Conservation (phyloP, 352 stramenopile genomes). For the Globisporangium acanthophoron region DNA sequence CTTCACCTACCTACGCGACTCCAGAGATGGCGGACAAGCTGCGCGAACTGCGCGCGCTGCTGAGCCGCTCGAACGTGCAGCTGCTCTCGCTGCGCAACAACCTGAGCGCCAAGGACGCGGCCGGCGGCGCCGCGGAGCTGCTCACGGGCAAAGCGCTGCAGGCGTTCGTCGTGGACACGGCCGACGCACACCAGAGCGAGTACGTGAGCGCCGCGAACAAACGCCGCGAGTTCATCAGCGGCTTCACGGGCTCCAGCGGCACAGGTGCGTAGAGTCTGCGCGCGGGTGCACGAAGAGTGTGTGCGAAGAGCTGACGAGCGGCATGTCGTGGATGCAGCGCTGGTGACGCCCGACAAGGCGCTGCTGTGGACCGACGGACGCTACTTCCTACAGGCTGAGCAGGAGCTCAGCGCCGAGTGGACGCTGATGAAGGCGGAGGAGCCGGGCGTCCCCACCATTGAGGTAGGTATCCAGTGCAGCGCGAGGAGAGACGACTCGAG, state of each 20-base stretch:
- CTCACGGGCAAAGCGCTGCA: conserved; percentile 52
- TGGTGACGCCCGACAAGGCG: conserved; percentile 82
- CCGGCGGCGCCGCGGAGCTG: conserved; percentile 8
- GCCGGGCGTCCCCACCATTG: conserved; percentile 87
- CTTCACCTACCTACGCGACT: neutral
- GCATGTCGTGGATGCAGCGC: conserved; percentile 18
- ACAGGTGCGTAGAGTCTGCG: conserved; percentile 47
- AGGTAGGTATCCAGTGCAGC: conserved; percentile 40
- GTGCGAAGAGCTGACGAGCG: neutral
- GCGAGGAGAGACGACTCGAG: neutral
- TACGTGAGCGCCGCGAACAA: conserved; percentile 96
- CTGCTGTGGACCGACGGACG: conserved; percentile 98
- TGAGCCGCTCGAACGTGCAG: conserved; percentile 56
- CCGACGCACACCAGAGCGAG: conserved; percentile 98
- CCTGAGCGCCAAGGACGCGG: conserved; percentile 38
- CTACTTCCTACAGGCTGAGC: conserved; percentile 96
- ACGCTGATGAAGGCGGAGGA: conserved; percentile 95
- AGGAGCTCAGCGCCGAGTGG: conserved; percentile 92
- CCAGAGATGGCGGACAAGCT: conserved; percentile 47
- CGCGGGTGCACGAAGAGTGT: neutral
- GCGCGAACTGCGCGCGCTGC: conserved; percentile 52
- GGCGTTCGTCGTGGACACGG: conserved; percentile 93
- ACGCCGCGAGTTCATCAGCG: conserved; percentile 92
- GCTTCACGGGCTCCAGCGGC: conserved; percentile 96
- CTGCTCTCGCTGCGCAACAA: conserved; percentile 57